phyloP scores from a whole-genome alignment of 2,329 filamentous ascomycete genomes.

The Parafenestella ontariensis region DNA sequence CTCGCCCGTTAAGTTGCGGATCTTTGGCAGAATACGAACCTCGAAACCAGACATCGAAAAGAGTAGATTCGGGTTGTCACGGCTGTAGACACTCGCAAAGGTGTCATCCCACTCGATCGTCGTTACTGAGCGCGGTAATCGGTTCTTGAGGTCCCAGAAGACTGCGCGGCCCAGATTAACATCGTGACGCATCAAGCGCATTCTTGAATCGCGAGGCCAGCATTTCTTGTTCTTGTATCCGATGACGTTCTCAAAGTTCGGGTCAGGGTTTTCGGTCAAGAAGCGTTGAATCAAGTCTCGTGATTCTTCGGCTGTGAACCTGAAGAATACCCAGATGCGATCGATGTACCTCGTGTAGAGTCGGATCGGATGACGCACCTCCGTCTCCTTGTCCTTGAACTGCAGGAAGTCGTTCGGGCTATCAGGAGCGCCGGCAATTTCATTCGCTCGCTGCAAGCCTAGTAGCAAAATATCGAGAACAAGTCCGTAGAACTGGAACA shows the following conservation, averaged over 20 bases:
- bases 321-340: constrained; percentile 97
- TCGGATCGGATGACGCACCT: constrained; percentile 92
- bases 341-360: constrained; percentile 98
- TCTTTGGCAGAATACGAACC: constrained; percentile 94
- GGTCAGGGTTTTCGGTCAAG: constrained; percentile 96
- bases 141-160: constrained; percentile 99
- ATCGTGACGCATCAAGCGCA: constrained; percentile 98
- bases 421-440: constrained; percentile 93
- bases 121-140: constrained; percentile 89
- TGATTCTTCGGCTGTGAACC: constrained; percentile 93
- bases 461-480: constrained; percentile 92
- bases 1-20: constrained; percentile 94
- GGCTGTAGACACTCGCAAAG: constrained; percentile 96
- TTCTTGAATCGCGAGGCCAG: constrained; percentile 96
- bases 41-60: constrained; percentile 99
- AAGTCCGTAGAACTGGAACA: constrained; percentile 98
- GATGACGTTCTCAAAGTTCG: constrained; percentile 99
- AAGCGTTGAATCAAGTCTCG: constrained; percentile 96
- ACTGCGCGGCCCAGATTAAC: constrained; percentile 97
- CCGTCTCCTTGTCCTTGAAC: constrained; percentile 91
- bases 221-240: constrained; percentile 99
- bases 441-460: constrained; percentile 93
- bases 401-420: constrained; percentile 97
- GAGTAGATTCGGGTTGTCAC: constrained; percentile 94
- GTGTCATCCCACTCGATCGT: constrained; percentile 99